Evolutionary conservation across 2,329 filamentous ascomycete species (phyloP), one percentile per base, ranked within the genome.

Genomic region (Aspergillus fumigatiaffinis): DNA sequence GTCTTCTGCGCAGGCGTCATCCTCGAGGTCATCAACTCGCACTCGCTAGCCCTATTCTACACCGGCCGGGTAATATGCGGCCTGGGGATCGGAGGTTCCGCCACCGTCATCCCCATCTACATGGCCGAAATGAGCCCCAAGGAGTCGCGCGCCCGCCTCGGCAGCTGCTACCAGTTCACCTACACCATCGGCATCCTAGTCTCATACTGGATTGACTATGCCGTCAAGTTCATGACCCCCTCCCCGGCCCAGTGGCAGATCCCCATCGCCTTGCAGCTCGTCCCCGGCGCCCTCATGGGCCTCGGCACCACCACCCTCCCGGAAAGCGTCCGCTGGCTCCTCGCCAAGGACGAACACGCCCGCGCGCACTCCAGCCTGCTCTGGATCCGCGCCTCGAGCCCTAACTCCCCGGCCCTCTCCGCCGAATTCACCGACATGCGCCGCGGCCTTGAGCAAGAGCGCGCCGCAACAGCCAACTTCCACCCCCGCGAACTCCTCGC

Each of bases 121-220:
- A 70, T 77, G 21, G 71, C 76, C 0, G 77, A 80, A 59, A 79
- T 77, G 71, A 74, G 73, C 10, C 77, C 78, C 1, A 76, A 76
- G 23, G 71, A 81, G 44, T 73, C 81, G 56, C 74, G 80, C 29
- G 79, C 77, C 1, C 75, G 77, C 54, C 72, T 82, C 20, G 80
- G 80, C 2, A 77, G 74, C 51, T 82, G 82, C 63, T 82, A 81
- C 63, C 80, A 83, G 61, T 77, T 80, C 55, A 78, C 81, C 59
- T 83, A 76, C 60, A 80, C 78, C 0, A 70, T 78, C 60, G 75
- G 81, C 1, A 82, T 83, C 52, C 78, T 82, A 48, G 70, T 75
- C 0, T 80, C 78, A 3, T 84, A 83, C 66, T 83, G 80, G 79
- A 73, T 83, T 47, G 80, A 83, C 66, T 83, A 82, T 54, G 79